Evolutionary conservation across 2,329 filamentous ascomycete genomes (phyloP), one percentile per base, ranked within the genome.

Genomic region (Dactylellina drechsleri): DNA sequence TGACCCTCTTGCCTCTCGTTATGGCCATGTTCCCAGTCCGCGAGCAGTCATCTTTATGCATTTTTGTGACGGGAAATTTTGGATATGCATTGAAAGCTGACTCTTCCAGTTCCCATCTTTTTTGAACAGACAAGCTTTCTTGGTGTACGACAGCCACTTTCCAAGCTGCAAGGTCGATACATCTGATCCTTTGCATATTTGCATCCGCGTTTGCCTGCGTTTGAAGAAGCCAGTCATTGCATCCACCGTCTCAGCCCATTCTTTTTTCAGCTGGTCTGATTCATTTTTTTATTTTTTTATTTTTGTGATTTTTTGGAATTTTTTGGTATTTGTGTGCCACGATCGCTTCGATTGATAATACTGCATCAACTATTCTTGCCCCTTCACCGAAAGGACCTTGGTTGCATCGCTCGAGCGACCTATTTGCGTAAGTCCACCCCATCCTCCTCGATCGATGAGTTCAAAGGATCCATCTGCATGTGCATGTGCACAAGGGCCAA

Each of bases 361-460:
- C 16, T 10, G 43, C 43, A 26, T 64, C 62, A 62, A 74, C 70
- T 74, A 74, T 67, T 74, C 70, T 74, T 74, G 57, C 70, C 70
- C 49, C 31, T 54, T 50, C 41, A 49, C 41, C 40, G 26, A 68
- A 50, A 54, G 36, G 52, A 23, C 45, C 47, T 23, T 54, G 26
- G 18, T 62, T 57, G 66, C 66, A 61, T 62, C 13, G n/a, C 20
- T n/a, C 16, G 43, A 16, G 20, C 28, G 50, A 15, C 70, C 52
- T 58, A 62, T 74, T 74, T 74, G 70, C 70, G 70, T 74, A 74
- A 74, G 70, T 74, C 62, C 70, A 74, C 41, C 68, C 66, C 12
- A 26, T 20, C 60, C 5, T 12, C 43, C 40, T 59, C 28, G 31
- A 52, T 52, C 47, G 58, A 52, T 50, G 58, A 41, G 45, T 13